Evolutionary conservation across 345 rosid species (phyloP), one percentile per base, ranked within the genome.

Genomic region (Brassica juncea): DNA sequence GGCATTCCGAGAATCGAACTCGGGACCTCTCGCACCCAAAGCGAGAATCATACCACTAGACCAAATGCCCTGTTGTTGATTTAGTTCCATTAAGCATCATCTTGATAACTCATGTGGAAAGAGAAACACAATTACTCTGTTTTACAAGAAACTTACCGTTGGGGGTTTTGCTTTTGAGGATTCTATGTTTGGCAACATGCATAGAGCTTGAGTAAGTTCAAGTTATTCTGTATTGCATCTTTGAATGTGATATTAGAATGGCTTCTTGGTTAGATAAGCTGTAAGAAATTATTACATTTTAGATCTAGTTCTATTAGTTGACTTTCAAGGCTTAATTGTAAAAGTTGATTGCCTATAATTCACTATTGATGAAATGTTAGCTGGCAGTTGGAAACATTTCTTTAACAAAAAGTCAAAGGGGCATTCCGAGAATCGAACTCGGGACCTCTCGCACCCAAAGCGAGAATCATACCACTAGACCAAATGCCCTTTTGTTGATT

Each of bases 391-490:
- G 2, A 5, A 39, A 39, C 47, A 61, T 25, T n/a, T n/a, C 2
- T 49, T n/a, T n/a, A n/a, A 1, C 57, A 35, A 52, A 49, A 39
- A 42, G 14, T 42, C 14, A 42, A 42, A 11, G 80, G 52, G 77
- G 75, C 60, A 66, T 66, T 71, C 77, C 82, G 73, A 72, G 77
- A 78, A 72, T 78, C 54, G 72, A 72, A 78, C 89, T 90, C 85
- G 72, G 85, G 92, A 91, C 88, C 88, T 88, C 90, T 94, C 85
- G 85, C 92, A 87, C 90, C 94, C 91, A 84, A 88, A 92, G 90
- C 88, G 77, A 92, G 93, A 89, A 90, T 88, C 90, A 87, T 89
- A 85, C 74, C 90, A 89, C 90, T 89, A 87, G 87, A 87, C 91
- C 88, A 87, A 87, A 86, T 87, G 88, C 90, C 91, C 72, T 44